phyloP scores from a whole-genome alignment of 2,329 filamentous ascomycete species.

The Fusarium bactridioides region DNA sequence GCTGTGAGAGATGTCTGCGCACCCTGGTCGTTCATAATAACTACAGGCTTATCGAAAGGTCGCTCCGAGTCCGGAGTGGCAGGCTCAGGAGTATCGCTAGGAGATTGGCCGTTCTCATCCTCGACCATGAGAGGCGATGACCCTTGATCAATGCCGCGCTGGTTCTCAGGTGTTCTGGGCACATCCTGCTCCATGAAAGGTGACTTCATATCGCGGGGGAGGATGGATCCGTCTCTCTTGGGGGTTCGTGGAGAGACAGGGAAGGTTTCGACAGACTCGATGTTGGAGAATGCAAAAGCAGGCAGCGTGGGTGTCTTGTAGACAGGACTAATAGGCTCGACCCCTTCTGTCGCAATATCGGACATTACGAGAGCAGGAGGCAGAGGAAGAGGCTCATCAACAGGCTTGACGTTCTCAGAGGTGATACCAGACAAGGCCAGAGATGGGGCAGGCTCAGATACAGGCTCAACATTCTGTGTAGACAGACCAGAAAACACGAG shows the following conservation, averaged over 20 bases:
- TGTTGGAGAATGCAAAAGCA: conserved; percentile 53
- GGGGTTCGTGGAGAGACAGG: conserved; percentile 59
- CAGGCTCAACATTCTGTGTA: conserved; percentile 50
- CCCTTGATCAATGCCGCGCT: conserved; percentile 53
- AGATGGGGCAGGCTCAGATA: conserved; percentile 38
- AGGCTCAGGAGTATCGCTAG: conserved; percentile 49
- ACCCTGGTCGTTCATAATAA: conserved; percentile 70
- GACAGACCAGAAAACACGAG: conserved; percentile 48
- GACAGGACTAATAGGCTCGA: conserved; percentile 51
- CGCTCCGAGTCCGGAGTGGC: conserved; percentile 64
- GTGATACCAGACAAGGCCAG: conserved; percentile 31
- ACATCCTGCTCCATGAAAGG: conserved; percentile 42
- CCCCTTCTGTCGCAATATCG: conserved; percentile 45
- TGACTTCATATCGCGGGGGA: conserved; percentile 56
- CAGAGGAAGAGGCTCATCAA: conserved; percentile 33
- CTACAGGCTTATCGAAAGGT: conserved; percentile 58
- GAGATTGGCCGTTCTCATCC: conserved; percentile 68
- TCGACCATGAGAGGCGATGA: conserved; percentile 65
- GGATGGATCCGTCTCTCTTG: conserved; percentile 64
- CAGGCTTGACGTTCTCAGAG: conserved; percentile 49
- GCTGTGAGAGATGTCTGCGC: conserved; percentile 88
- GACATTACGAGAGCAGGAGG: conserved; percentile 48
- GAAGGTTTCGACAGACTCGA: conserved; percentile 56
- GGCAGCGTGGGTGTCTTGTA: conserved; percentile 36
- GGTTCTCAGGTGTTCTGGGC: conserved; percentile 51